Evolutionary conservation across 345 rosid species (phyloP), one percentile per base, ranked within the genome.

Genomic region (Hibiscus mutabilis): DNA sequence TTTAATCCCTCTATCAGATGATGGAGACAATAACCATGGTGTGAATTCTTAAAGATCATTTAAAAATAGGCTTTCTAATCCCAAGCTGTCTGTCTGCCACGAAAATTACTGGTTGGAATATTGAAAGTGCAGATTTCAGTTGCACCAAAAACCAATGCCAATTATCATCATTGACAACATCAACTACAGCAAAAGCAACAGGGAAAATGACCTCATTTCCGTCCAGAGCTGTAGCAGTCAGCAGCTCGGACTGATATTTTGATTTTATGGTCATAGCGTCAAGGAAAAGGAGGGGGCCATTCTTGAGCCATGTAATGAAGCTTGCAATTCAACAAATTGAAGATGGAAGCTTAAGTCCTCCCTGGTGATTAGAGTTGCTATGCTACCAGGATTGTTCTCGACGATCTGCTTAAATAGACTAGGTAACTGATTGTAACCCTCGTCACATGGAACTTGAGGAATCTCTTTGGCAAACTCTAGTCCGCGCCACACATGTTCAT

Each of bases 61-160:
- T n/a, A n/a, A 56, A 57, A 64, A 80, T 81, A 14, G 71, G 66
- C n/a, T 79, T 81, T 67, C 52, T 76, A 57, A 83, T 40, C 8
- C 76, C 81, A 74, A 77, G 73, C 75, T 71, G 81, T 65, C 76
- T 82, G 61, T 86, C 90, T 31, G 88, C 81, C 47, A 86, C 83
- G 76, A 86, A 84, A 18, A 88, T 84, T 66, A 88, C 61, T 27
- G 83, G 40, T 63, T 65, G 75, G 53, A 79, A 76, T 40, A 74
- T 70, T 29, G 89, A 74, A 33, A 85, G 21, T 24, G 83, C 82
- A 19, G 82, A 68, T 76, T 74, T 85, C 76, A 86, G 73, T 73
- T 85, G 81, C 82, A 79, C 75, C 83, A 86, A 77, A 70, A 88
- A 88, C 89, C 88, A 85, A 56, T 68, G 78, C 93, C 93, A 88